phyloP scores from a whole-genome alignment of 75 land plant species.

The Gnetum montanum region DNA sequence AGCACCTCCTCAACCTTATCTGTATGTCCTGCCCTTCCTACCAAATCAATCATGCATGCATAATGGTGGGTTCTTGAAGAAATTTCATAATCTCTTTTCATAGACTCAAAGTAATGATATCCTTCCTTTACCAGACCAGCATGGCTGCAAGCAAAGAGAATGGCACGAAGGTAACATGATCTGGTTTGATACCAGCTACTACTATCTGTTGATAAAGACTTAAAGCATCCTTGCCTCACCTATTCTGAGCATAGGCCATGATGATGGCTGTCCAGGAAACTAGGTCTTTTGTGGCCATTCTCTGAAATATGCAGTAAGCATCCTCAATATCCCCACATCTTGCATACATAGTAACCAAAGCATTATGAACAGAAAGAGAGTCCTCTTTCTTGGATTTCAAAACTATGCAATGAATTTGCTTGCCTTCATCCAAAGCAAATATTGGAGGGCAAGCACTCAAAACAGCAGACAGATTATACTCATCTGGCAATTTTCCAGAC shows the following conservation, averaged over 20 bases:
- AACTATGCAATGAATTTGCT: conserved; percentile 26
- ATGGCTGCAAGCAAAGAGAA: conserved; percentile 54
- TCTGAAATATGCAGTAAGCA: conserved; percentile 20
- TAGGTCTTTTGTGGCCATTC: conserved; percentile 5
- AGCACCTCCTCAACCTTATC: conserved; percentile 39
- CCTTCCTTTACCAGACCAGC: conserved; percentile 55
- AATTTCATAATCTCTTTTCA: conserved; percentile 27
- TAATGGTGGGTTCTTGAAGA: conserved; percentile 37
- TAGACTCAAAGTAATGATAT: conserved; percentile 21
- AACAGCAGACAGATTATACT: conserved; percentile 30
- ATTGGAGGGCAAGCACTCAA: conserved; percentile 27
- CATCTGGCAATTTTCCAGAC: conserved; percentile 21
- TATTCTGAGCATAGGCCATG: conserved; percentile 33
- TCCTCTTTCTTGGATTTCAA: conserved; percentile 34
- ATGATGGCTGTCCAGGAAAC: conserved; percentile 50
- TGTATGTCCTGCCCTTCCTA: conserved; percentile 50
- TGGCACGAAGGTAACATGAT: conserved; percentile 56
- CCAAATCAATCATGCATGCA: conserved; percentile 56
- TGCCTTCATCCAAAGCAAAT: conserved; percentile 31
- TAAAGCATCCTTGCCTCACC: conserved; percentile 17
- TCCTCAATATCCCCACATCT: conserved; percentile 45
- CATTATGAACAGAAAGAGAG: conserved; percentile 19
- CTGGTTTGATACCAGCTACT: conserved; percentile 20
- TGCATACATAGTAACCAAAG: conserved; percentile 57
- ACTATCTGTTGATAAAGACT: conserved; percentile 43